phyloP scores from a whole-genome alignment of 2,329 filamentous ascomycete genomes.

The Akanthomyces uredinophilus region DNA sequence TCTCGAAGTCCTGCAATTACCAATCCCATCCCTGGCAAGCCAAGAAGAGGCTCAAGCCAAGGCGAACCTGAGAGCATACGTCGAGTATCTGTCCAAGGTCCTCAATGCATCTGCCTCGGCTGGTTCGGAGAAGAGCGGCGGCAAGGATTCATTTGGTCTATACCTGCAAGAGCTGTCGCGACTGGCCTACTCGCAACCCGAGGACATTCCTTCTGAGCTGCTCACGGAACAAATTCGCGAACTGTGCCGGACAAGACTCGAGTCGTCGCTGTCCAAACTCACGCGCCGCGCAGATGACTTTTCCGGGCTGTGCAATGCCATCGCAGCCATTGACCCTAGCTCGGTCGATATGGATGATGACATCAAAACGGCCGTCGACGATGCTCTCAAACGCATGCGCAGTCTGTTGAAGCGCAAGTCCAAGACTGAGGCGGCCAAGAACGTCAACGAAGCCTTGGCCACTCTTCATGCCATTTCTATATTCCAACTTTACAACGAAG shows the following conservation, averaged over 20 bases:
- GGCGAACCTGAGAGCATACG: conserved; percentile 42
- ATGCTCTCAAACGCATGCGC: conserved; percentile 47
- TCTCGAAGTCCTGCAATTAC: conserved; percentile 44
- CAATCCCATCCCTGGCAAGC: conserved; percentile 28
- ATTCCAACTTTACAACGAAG: conserved; percentile 84
- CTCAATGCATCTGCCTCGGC: conserved; percentile 34
- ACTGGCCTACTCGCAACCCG: conserved; percentile 49
- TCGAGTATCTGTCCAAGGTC: conserved; percentile 50
- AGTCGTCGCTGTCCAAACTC: conserved; percentile 54
- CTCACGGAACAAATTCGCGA: conserved; percentile 49
- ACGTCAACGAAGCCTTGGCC: conserved; percentile 59
- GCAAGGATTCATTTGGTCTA: conserved; percentile 28
- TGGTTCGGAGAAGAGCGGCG: conserved; percentile 24
- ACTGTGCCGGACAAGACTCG: conserved; percentile 51
- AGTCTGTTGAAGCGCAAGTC: conserved; percentile 44
- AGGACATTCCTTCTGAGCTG: conserved; percentile 35
- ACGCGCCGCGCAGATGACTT: conserved; percentile 50
- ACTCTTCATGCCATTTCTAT: conserved; percentile 80
- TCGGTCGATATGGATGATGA: conserved; percentile 52
- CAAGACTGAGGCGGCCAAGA: conserved; percentile 32
- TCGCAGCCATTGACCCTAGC: conserved; percentile 48
- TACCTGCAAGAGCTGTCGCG: conserved; percentile 49
- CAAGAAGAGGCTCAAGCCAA: conserved; percentile 25
- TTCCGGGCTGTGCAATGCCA: conserved; percentile 47
- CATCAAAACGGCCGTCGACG: conserved; percentile 46